Percentiles rank a stretch among this genome's conserved stretches.
Evolutionary conservation across 2,329 filamentous ascomycete species (phyloP).

Genomic region (Sordariomycetes sp.): DNA sequence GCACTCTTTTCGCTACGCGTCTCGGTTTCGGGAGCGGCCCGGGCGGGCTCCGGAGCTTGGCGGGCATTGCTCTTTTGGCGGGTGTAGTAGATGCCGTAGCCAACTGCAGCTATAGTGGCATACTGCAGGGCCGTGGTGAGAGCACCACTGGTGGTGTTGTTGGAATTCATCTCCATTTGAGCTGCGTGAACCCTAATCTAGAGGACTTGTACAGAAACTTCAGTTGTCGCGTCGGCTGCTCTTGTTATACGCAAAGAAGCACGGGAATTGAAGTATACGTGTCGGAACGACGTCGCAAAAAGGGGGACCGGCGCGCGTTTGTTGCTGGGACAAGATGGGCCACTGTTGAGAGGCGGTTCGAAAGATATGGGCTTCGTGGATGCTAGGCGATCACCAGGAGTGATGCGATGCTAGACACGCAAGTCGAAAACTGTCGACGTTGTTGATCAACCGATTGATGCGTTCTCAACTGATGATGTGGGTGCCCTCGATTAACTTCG

Average conservation of each 20-base stretch:
- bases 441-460: slow-evolving; percentile 4
- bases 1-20: slow-evolving; percentile 23
- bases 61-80: slow-evolving; percentile 13
- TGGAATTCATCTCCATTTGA: slow-evolving; percentile 9
- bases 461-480: background rate
- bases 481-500: background rate
- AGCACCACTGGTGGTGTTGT: slow-evolving; percentile 1
- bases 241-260: too few relatives aligned
- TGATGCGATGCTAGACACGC: background rate
- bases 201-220: too few relatives aligned
- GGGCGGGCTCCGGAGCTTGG: background rate
- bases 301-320: too few relatives aligned
- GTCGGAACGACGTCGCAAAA: too few relatives aligned
- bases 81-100: slow-evolving; percentile 19
- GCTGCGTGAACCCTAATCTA: background rate
- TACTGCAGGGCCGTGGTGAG: slow-evolving; percentile 20
- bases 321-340: too few relatives aligned
- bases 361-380: background rate
- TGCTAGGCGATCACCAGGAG: background rate
- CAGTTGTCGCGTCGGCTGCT: too few relatives aligned
- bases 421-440: background rate
- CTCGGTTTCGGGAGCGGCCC: slow-evolving; percentile 10
- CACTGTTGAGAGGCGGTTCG: too few relatives aligned
- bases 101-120: slow-evolving; percentile 20
- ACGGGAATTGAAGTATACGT: too few relatives aligned